Evolutionary conservation across 1,284 basidiomycete genomes (phyloP).

Genomic region (Inonotus obliquus): DNA sequence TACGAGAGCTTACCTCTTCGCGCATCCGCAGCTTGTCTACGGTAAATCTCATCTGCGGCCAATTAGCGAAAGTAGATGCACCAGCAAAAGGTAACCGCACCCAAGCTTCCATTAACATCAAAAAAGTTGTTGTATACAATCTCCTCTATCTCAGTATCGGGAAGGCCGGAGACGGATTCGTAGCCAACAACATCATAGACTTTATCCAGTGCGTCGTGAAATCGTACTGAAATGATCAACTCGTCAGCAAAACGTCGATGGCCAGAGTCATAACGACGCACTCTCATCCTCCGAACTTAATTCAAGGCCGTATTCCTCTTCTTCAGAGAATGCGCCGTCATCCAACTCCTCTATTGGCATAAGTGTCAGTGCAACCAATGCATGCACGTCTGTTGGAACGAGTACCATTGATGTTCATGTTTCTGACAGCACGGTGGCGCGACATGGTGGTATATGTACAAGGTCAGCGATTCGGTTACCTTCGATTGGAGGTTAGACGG

Average conservation of each 20-base stretch:
- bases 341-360: slow-evolving; percentile 64
- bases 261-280: slow-evolving; percentile 26
- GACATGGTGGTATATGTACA: slow-evolving; percentile 53
- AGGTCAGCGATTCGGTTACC: background rate
- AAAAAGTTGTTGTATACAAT: slow-evolving; percentile 89
- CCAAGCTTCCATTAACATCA: slow-evolving; percentile 73
- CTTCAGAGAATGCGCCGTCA: slow-evolving; percentile 66
- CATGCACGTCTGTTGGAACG: background rate
- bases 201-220: slow-evolving; percentile 65
- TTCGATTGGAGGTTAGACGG: background rate
- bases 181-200: slow-evolving; percentile 60
- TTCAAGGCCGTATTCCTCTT: slow-evolving; percentile 47
- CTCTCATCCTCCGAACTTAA: slow-evolving; percentile 70
- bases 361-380: slow-evolving; percentile 24
- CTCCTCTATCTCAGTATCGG: slow-evolving; percentile 75
- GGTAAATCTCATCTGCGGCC: slow-evolving; percentile 53
- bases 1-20: slow-evolving; percentile 76
- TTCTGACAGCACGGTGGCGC: slow-evolving; percentile 85
- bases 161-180: slow-evolving; percentile 58
- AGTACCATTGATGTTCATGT: slow-evolving; percentile 82
- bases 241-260: background rate
- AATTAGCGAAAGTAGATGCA: background rate
- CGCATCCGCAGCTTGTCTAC: slow-evolving; percentile 51
- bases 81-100: slow-evolving; percentile 34
- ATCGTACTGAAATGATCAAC: slow-evolving; percentile 48